These are phyloP conservation scores for Entrophospora sp. DNA, from an alignment of 192 early-diverging fungal genomes.

Conservation along the genomic window DNA sequence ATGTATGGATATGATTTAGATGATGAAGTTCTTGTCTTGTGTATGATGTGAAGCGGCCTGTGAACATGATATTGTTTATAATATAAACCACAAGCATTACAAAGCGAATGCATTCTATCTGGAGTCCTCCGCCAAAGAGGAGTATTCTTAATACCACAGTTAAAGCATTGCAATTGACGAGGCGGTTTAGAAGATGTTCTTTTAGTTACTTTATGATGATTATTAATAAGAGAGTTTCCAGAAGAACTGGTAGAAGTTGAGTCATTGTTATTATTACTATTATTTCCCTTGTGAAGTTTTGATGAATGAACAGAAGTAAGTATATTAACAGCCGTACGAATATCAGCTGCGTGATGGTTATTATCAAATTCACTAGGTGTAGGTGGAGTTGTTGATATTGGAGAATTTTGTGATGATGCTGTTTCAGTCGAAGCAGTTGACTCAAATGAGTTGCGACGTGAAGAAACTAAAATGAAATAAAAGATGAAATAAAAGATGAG, in stretches of 20 bases:
- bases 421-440: not conserved
- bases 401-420: constrained; percentile 11
- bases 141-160: constrained; percentile 79
- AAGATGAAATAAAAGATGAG: not conserved
- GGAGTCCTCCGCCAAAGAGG: constrained; percentile 80
- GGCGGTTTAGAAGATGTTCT: constrained; percentile 30
- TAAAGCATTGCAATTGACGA: constrained; percentile 50
- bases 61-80: constrained; percentile 80
- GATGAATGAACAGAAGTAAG: not conserved
- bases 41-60: constrained; percentile 62
- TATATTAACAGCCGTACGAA: not conserved
- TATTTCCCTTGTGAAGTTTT: not conserved
- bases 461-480: not conserved
- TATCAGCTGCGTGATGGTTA: constrained; percentile 1
- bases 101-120: constrained; percentile 72
- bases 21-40: constrained; percentile 25
- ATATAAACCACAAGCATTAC: constrained; percentile 91
- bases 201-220: constrained; percentile 22
- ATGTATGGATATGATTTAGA: constrained; percentile 16
- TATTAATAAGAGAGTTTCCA: not conserved
- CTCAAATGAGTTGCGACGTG: constrained; percentile 10
- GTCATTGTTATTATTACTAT: not conserved
- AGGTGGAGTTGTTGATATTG: constrained; percentile 15
- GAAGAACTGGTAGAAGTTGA: not conserved
- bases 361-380: constrained; percentile 10